Evolutionary conservation across 352 stramenopile species (phyloP), one percentile per base, ranked within the genome.

Genomic region (Peronospora destructor): DNA sequence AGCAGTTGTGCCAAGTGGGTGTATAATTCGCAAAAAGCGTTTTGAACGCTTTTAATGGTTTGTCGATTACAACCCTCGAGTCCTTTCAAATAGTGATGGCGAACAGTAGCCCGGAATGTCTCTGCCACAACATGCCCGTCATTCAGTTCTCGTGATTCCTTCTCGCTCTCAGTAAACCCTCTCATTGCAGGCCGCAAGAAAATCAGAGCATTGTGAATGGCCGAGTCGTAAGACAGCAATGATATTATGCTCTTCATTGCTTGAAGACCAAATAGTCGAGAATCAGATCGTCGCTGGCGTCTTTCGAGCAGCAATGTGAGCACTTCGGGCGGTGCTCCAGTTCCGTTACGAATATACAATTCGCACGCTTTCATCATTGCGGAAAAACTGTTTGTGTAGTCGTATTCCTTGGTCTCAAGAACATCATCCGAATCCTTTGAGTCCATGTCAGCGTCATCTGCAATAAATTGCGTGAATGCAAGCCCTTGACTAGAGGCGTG

Each of bases 331-430:
- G 84, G 84, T 3, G 84, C 84, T 4, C 84, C 84, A 43, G 80
- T 73, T 17, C 81, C 84, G 19, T 91, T 83, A 37, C 82, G 79
- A 57, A 94, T 86, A 40, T 94, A 94, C 42, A 94, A 45, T 46
- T 92, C 84, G 45, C 84, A 94, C 2, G 84, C 84, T 50, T 86
- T 86, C 53, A 94, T 71, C 67, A 86, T 88, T 0, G 84, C 84
- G 0, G 71, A 73, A 45, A 91, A 90, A 32, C 56, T 87, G 16
- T 65, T 68, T 11, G 79, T 78, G 32, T 90, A 87, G 23, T 68
- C 60, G 13, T 68, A 75, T 56, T 45, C 64, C 36, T 48, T 63
- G 50, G 39, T 74, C 54, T 29, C 59, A 42, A 41, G 61, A 45
- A 39, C 6, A 19, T 64, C 58, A 6, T 67, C 40, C 0, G 43